Base-by-base conservation (phyloP, 108 stramenopile genomes). In the Cyclostephanos tholiformis region DNA sequence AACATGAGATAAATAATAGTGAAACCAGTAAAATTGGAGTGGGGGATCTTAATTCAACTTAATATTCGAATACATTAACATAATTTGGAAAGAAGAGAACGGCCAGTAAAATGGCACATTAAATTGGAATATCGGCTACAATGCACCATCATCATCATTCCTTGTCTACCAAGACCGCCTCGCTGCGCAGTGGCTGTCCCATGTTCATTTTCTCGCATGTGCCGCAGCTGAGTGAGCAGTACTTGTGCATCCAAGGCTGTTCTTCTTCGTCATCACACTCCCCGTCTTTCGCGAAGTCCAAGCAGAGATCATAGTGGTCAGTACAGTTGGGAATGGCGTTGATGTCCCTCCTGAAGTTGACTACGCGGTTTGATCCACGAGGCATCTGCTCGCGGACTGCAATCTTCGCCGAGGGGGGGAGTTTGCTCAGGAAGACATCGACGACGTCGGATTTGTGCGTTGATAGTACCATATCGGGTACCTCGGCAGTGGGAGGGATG, bases 271-370 rank as follows among this genome's bases (percentile, higher is more conserved):
- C 72, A 27, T 73, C 84, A 60, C 87, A 88, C 6, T 69, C 67
- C 26, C 64, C 63, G 4, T 85, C 76, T 25, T 74, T 81, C n/a
- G 74, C 69, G 62, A 84, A 88, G 27, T 76, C 71, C 57, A 73
- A 55, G 41, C 76, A 77, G 1, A 77, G 63, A 27, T 69, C 76
- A 55, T 62, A 77, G 38, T 77, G 76, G 39, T 77, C 68, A 16
- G 76, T 77, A 53, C 69, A 77, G 7, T 69, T 69, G 17, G 76
- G 69, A 51, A 72, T 72, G 17, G 77, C 77, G 52, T 72, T 69
- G 20, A 85, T 79, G 67, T 89, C 88, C 56, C 64, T 63, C 57
- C 65, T 77, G 49, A 76, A 76, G 68, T 80, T 80, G 50, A 80
- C 79, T 0, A 74, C 72, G 20, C 79, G 79, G 36, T 75, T 75